Evolutionary conservation across 179 eudicot species (phyloP).

Genomic region (Spergularia azorica): DNA sequence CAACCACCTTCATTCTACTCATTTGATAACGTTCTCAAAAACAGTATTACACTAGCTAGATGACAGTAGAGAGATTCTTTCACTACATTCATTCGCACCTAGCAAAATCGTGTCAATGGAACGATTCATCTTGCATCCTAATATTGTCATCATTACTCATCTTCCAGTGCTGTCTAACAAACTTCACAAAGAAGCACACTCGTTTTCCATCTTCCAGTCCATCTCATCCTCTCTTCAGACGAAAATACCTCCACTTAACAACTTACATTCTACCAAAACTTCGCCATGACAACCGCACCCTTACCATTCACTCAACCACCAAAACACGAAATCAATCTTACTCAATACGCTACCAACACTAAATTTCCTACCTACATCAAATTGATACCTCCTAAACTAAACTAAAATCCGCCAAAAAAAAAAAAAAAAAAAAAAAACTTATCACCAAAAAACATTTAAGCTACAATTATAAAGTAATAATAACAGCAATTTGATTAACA

Average conservation of each 20-base stretch:
- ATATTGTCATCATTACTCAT: neutral
- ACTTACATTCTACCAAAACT: neutral
- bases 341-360: neutral
- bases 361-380: neutral
- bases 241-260: neutral
- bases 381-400: neutral
- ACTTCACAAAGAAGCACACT: neutral
- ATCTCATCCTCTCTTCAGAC: conserved; percentile 1
- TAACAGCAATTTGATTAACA: neutral
- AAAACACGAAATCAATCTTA: neutral
- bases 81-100: neutral
- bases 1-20: neutral
- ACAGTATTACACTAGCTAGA: neutral
- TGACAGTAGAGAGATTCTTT: neutral
- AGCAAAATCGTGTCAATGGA: neutral
- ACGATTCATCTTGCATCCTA: neutral
- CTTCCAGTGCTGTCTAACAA: neutral
- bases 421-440: too few species aligned
- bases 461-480: neutral
- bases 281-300: neutral
- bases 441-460: too few species aligned
- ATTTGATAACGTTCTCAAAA: neutral
- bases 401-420: neutral
- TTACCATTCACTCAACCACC: neutral
- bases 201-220: neutral